phyloP scores from a whole-genome alignment of 2,329 filamentous ascomycete species.

The Gnomoniopsis smithogilvyi region DNA sequence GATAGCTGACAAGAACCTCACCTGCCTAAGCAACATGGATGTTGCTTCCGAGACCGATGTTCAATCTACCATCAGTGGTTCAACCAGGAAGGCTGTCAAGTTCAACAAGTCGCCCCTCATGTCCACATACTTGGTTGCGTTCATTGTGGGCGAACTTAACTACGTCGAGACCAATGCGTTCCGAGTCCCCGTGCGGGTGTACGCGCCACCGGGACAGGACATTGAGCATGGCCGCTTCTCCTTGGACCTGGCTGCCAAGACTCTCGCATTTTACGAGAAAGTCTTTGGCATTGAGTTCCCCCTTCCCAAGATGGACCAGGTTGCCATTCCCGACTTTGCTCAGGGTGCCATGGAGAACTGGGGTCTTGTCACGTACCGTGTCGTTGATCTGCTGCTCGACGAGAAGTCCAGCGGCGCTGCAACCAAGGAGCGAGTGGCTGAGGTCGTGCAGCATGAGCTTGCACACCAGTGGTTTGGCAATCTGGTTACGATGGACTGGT shows the following conservation, averaged over 20 bases:
- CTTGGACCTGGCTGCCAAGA: slow-evolving; percentile 82
- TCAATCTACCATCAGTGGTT: slow-evolving; percentile 57
- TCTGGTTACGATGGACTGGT: slow-evolving; percentile 91
- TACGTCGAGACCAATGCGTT: slow-evolving; percentile 91
- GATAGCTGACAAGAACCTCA: slow-evolving; percentile 84
- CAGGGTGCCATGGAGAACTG: slow-evolving; percentile 98
- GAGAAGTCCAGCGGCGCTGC: slow-evolving; percentile 87
- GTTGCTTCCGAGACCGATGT: slow-evolving; percentile 76
- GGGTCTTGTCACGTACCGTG: slow-evolving; percentile 92
- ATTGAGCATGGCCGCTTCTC: slow-evolving; percentile 92
- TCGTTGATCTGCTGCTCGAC: slow-evolving; percentile 86
- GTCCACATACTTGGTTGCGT: slow-evolving; percentile 94
- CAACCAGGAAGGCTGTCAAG: slow-evolving; percentile 77
- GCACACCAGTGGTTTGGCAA: slow-evolving; percentile 94
- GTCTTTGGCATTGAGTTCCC: slow-evolving; percentile 86
- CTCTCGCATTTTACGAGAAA: slow-evolving; percentile 92
- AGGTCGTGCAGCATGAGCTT: slow-evolving; percentile 94
- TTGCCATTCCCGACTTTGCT: slow-evolving; percentile 93
- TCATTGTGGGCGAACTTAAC: slow-evolving; percentile 91
- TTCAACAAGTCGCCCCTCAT: slow-evolving; percentile 92
- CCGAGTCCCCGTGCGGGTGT: slow-evolving; percentile 90
- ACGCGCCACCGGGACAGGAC: slow-evolving; percentile 83
- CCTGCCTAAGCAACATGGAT: slow-evolving; percentile 96
- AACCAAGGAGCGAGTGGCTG: slow-evolving; percentile 88
- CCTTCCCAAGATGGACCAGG: slow-evolving; percentile 93